A percentile compares a stretch with the other conserved stretches of the same genome.
These are phyloP conservation scores for Acanthochlamys bracteata DNA, from an alignment of 106 monocot genomes.

Conservation along the genomic window DNA sequence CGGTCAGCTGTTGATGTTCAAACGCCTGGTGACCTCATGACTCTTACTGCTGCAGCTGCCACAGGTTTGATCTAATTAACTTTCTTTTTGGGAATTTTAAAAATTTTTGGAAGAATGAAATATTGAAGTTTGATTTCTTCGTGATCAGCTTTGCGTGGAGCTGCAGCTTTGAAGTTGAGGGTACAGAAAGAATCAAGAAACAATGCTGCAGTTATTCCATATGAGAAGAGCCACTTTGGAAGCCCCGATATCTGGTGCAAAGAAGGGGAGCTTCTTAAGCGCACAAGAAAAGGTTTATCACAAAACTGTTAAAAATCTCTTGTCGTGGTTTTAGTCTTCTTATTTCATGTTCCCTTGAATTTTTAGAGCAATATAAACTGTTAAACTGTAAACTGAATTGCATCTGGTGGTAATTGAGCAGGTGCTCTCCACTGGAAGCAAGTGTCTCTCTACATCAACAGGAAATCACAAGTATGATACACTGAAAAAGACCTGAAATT, in stretches of 20 bases:
- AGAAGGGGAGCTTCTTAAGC: conserved; percentile 62
- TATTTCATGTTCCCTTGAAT: too few relatives aligned
- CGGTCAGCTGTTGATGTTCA: conserved; percentile 56
- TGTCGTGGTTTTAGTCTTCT: too few relatives aligned
- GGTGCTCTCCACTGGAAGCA: conserved; percentile 55
- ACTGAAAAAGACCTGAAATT: not conserved
- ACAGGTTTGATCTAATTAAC: conserved; percentile 35
- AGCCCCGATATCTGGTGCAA: conserved; percentile 59
- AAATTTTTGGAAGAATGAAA: not conserved
- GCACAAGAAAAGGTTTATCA: conserved; percentile 50
- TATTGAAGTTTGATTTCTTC: not conserved
- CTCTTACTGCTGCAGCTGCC: conserved; percentile 89
- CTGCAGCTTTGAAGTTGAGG: conserved; percentile 59
- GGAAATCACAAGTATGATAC: conserved; percentile 72
- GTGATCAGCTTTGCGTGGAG: conserved; percentile 59
- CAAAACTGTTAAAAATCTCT: not conserved
- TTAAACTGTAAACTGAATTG: not conserved
- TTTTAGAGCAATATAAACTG: too few relatives aligned
- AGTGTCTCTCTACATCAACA: conserved; percentile 73
- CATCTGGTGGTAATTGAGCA: conserved; percentile 1
- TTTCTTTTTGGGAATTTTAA: not conserved
- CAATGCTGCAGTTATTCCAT: conserved; percentile 52
- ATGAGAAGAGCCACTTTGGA: conserved; percentile 31
- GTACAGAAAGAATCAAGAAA: conserved; percentile 41
- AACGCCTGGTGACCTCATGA: conserved; percentile 68